phyloP scores from a whole-genome alignment of 768 basidiomycete genomes.

The Coprinopsis marcescibilis region DNA sequence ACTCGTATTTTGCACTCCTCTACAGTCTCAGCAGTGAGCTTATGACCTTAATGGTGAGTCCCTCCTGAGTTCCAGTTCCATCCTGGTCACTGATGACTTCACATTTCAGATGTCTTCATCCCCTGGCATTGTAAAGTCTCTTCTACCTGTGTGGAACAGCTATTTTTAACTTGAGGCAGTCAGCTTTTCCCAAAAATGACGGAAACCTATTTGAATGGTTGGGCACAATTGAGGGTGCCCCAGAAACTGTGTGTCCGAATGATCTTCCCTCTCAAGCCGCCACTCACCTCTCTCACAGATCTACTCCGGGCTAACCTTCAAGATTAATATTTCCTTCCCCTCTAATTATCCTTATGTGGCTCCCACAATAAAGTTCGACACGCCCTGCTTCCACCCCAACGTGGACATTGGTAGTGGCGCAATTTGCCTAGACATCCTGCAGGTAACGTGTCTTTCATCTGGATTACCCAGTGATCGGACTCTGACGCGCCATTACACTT shows the following conservation, averaged over 20 bases:
- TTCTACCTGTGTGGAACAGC: constrained; percentile 1
- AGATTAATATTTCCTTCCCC: constrained; percentile 81
- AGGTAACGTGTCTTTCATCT: no score
- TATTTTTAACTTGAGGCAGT: constrained; percentile 37
- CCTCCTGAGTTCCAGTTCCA: constrained; percentile 17
- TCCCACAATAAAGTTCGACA: constrained; percentile 81
- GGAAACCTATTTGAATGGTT: constrained; percentile 87
- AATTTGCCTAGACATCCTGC: constrained; percentile 85
- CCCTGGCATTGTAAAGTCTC: constrained; percentile 65
- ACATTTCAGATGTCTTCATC: constrained; percentile 72
- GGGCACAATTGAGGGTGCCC: constrained; percentile 79
- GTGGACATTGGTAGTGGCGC: constrained; percentile 73
- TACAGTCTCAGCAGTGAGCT: constrained; percentile 63
- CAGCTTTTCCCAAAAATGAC: constrained; percentile 85
- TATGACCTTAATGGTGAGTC: constrained; percentile 77
- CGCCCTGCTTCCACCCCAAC: constrained; percentile 89
- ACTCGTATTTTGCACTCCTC: neutral
- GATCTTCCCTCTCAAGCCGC: neutral
- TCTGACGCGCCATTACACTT: neutral
- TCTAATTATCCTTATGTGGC: constrained; percentile 85
- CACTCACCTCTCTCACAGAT: constrained; percentile 35
- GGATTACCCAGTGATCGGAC: no score
- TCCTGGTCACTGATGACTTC: constrained; percentile 1
- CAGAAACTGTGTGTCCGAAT: constrained; percentile 57
- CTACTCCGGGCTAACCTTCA: constrained; percentile 75